phyloP scores from a whole-genome alignment of 352 stramenopile genomes.

The Pythium coloratum region DNA sequence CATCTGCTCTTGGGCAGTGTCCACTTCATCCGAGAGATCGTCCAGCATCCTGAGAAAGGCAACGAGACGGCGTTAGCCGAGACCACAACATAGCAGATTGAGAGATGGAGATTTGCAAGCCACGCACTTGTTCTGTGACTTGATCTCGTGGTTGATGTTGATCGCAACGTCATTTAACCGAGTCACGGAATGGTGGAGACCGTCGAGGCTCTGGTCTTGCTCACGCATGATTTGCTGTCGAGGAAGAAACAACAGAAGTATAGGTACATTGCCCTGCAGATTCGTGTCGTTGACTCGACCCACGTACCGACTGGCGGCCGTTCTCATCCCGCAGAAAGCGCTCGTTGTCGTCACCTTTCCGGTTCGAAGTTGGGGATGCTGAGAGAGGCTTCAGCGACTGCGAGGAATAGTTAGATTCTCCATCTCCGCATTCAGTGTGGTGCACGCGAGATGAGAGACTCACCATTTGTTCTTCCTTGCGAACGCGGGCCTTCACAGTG shows the following conservation, averaged over 20 bases:
- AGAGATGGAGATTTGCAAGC: neutral
- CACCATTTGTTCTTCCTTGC: slow-evolving; percentile 69
- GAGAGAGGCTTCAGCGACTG: slow-evolving; percentile 48
- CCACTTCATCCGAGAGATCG: slow-evolving; percentile 67
- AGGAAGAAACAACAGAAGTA: neutral
- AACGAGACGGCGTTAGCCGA: neutral
- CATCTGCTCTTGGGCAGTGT: slow-evolving; percentile 77
- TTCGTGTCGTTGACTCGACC: neutral
- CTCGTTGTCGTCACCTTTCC: slow-evolving; percentile 44
- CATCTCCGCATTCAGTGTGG: neutral
- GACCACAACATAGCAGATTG: too few relatives aligned
- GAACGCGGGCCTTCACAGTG: slow-evolving; percentile 52
- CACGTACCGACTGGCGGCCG: slow-evolving; percentile 48
- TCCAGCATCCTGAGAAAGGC: slow-evolving; percentile 66
- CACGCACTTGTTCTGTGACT: slow-evolving; percentile 72
- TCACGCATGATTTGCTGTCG: slow-evolving; percentile 66
- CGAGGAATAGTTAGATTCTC: neutral
- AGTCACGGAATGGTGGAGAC: slow-evolving; percentile 52
- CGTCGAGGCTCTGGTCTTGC: slow-evolving; percentile 64
- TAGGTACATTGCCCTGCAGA: neutral
- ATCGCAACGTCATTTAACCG: slow-evolving; percentile 66
- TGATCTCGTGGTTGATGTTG: slow-evolving; percentile 70
- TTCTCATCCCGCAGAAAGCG: slow-evolving; percentile 60
- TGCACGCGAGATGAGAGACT: neutral
- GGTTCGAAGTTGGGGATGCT: slow-evolving; percentile 12